Evolutionary conservation across 768 basidiomycete species (phyloP).

Genomic region (Suillus ampliporus): DNA sequence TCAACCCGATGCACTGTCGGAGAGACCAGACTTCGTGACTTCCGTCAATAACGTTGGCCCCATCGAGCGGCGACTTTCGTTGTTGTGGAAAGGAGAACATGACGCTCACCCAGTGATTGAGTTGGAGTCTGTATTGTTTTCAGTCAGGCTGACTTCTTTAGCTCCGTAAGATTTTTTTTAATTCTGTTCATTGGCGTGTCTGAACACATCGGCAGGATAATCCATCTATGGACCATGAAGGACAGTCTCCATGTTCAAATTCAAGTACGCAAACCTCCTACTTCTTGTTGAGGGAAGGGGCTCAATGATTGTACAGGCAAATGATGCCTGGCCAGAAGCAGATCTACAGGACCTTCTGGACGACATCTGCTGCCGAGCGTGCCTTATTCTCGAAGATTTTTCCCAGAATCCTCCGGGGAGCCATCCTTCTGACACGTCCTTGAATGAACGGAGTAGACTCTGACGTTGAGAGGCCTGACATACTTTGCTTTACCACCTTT

Average conservation of each 20-base stretch:
- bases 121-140: slow-evolving; percentile 4
- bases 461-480: background rate
- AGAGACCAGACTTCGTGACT: background rate
- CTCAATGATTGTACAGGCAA: background rate
- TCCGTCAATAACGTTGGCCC: slow-evolving; percentile 6
- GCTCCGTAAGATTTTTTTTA: background rate
- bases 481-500: background rate
- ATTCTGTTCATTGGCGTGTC: background rate
- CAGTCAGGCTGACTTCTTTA: background rate
- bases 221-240: slow-evolving; percentile 8
- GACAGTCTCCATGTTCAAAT: slow-evolving; percentile 3
- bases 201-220: background rate
- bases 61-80: slow-evolving; percentile 3
- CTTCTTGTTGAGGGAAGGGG: background rate
- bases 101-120: background rate
- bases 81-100: background rate
- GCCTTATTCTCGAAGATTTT: slow-evolving; percentile 6
- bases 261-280: background rate
- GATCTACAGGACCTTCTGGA: slow-evolving; percentile 1
- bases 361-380: background rate
- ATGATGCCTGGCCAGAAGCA: slow-evolving; percentile 1
- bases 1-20: background rate
- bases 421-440: background rate
- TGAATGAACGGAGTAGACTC: slow-evolving; percentile 7
- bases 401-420: background rate